These are phyloP conservation scores for Leptographium wingfieldii DNA, from an alignment of 2,329 filamentous ascomycete genomes.

Conservation along the genomic window DNA sequence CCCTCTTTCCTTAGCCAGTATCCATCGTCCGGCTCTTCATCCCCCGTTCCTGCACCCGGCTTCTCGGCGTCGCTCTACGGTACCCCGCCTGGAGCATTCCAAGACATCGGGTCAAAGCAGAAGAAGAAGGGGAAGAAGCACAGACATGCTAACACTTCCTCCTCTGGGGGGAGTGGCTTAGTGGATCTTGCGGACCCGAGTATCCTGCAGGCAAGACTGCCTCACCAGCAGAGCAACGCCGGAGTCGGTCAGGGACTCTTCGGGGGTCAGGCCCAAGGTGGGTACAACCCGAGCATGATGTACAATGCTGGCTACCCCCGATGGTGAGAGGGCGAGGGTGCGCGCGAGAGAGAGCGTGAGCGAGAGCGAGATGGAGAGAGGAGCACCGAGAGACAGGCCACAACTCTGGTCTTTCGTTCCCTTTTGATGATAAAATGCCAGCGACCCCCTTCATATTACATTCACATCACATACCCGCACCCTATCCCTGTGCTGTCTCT, in stretches of 20 bases:
- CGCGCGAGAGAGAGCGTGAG: slow-evolving; percentile 1
- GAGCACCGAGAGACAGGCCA: background rate
- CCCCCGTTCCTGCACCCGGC: slow-evolving; percentile 79
- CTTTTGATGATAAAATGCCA: background rate
- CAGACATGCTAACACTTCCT: slow-evolving; percentile 99
- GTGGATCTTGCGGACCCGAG: slow-evolving; percentile 99
- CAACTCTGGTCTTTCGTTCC: background rate
- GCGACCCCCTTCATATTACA: background rate
- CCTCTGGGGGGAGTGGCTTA: slow-evolving; percentile 97
- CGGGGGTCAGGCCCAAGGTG: slow-evolving; percentile 83
- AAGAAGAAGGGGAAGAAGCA: slow-evolving; percentile 99
- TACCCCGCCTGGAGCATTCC: slow-evolving; percentile 71
- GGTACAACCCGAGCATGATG: slow-evolving; percentile 82
- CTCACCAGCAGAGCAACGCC: slow-evolving; percentile 68
- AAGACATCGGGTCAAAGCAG: slow-evolving; percentile 91
- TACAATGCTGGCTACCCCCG: slow-evolving; percentile 60
- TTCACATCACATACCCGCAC: background rate
- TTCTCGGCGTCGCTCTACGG: slow-evolving; percentile 88
- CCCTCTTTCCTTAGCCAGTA: slow-evolving; percentile 78
- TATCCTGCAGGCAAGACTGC: slow-evolving; percentile 96
- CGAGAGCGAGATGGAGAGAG: background rate
- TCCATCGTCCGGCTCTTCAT: slow-evolving; percentile 67
- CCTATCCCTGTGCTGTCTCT: background rate
- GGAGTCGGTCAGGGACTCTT: slow-evolving; percentile 83
- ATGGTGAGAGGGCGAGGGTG: slow-evolving; percentile 36